phyloP scores from a whole-genome alignment of 139 green algal species.

The Picochlorum sp. region DNA sequence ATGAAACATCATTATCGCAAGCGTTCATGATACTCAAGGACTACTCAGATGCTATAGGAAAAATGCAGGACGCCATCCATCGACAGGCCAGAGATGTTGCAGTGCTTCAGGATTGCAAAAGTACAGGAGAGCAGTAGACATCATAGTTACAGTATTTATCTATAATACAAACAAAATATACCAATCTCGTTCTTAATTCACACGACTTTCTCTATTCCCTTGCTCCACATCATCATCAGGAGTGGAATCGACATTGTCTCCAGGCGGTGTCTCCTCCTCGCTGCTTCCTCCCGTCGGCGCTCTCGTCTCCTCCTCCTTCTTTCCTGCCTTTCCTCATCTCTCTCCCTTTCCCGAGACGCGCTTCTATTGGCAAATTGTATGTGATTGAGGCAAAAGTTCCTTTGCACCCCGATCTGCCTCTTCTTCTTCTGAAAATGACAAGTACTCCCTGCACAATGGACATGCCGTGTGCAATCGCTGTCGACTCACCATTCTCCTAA shows the following conservation, averaged over 20 bases:
- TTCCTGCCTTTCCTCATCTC: background rate
- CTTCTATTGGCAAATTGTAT: too few relatives aligned
- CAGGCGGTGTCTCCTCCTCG: too few relatives aligned
- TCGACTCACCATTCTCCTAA: conserved; percentile 5
- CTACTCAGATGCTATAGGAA: conserved; percentile 24
- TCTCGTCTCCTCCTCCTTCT: background rate
- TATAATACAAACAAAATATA: background rate
- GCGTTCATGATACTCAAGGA: conserved; percentile 20
- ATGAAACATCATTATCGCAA: conserved; percentile 20
- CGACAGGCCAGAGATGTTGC: conserved; percentile 23
- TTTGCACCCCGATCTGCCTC: background rate
- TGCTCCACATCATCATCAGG: too few relatives aligned
- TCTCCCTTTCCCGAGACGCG: background rate
- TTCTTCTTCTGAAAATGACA: conserved; percentile 2
- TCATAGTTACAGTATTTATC: background rate
- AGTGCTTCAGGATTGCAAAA: conserved; percentile 19
- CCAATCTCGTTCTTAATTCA: too few relatives aligned
- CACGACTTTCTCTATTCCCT: too few relatives aligned
- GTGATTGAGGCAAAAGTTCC: background rate
- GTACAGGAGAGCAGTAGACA: background rate
- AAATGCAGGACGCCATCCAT: conserved; percentile 22
- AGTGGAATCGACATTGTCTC: too few relatives aligned
- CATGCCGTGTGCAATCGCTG: conserved; percentile 6
- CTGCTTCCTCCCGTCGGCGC: too few relatives aligned
- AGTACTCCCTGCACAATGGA: background rate